Evolutionary conservation across 371 early-diverging fungal genomes (phyloP), one percentile per base, ranked within the genome.

Genomic region (Lichtheimia hyalospora): DNA sequence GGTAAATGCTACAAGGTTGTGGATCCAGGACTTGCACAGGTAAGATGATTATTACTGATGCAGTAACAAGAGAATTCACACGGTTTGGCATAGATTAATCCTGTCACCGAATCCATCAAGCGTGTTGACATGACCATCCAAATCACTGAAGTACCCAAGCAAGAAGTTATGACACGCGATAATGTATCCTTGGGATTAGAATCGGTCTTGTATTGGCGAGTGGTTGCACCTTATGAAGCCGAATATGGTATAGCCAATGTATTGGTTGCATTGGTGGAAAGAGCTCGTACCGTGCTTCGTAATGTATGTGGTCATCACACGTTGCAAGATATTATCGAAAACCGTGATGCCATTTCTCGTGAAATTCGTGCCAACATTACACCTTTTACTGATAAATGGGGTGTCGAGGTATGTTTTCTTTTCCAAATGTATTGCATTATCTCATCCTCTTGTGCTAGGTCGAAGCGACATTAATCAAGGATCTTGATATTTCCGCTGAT

Each of bases 161-260:
- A 96, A 72, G 75, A 75, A 41, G 86, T 96, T 61, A 91, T 94
- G 73, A 93, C 96, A 60, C 90, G 77, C 73, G 95, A 94, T 73
- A 94, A 95, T 62, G 93, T 93, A 43, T 83, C 75, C 21, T 77
- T 96, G 40, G 68, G 70, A 8, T 86, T 96, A 57, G 97, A 95
- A 66, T 85, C 90, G 0, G 93, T 96, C 15, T 70, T 96, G 3
- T 96, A 89, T 67, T 94, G 91, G 92, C 86, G 86, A 49, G 64
- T 91, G 46, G 70, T 85, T 3, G 89, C 96, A 60, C 96, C 96
- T 8, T 95, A 88, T 63, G 82, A 84, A 42, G 87, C 96, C 0
- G 75, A 82, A 3, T 96, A 83, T 66, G 84, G 89, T n/a, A 89
- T 96, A 2, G 60, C 82, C 0, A 70, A 96, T 61, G 92, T 96